A percentile compares a stretch with the other conserved stretches of the same genome.
phyloP scores from a whole-genome alignment of 2,329 filamentous ascomycete species.

The Cordyceps cicadae region DNA sequence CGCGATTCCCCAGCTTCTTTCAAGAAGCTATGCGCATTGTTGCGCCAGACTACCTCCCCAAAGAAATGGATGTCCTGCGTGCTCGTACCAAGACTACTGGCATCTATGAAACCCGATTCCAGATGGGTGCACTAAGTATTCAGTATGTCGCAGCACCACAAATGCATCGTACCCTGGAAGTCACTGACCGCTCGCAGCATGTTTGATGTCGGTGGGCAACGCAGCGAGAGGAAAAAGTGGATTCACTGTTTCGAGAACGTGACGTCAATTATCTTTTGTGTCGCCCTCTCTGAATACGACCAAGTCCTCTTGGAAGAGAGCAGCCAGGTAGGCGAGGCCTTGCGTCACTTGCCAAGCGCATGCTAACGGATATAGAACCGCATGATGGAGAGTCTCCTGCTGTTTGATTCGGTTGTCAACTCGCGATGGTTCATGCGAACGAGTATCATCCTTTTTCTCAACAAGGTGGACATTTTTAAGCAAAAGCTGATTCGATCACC shows the following conservation, averaged over 20 bases:
- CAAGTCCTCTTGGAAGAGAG: constrained; percentile 94
- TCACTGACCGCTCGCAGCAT: constrained; percentile 53
- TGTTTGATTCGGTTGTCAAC: constrained; percentile 98
- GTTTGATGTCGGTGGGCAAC: constrained; percentile 97
- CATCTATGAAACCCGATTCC: constrained; percentile 97
- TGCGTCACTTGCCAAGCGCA: background rate
- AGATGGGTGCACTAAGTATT: constrained; percentile 97
- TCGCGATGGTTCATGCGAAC: constrained; percentile 99
- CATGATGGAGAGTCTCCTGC: constrained; percentile 96
- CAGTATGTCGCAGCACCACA: constrained; percentile 56
- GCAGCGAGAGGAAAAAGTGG: constrained; percentile 99
- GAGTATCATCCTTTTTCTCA: constrained; percentile 96
- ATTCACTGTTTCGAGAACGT: constrained; percentile 99
- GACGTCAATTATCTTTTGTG: constrained; percentile 98
- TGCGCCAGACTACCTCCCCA: constrained; percentile 75
- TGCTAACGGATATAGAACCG: constrained; percentile 59
- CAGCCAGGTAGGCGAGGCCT: constrained; percentile 63
- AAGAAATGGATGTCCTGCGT: constrained; percentile 88
- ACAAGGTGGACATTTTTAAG: constrained; percentile 98
- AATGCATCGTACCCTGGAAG: background rate
- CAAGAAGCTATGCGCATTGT: constrained; percentile 84
- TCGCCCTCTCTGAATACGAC: constrained; percentile 95
- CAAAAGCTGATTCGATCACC: constrained; percentile 86
- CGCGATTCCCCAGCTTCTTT: constrained; percentile 64
- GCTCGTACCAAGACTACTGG: constrained; percentile 97